Base-by-base conservation (phyloP, 768 basidiomycete genomes). In the Rhizopogon roseolus region DNA sequence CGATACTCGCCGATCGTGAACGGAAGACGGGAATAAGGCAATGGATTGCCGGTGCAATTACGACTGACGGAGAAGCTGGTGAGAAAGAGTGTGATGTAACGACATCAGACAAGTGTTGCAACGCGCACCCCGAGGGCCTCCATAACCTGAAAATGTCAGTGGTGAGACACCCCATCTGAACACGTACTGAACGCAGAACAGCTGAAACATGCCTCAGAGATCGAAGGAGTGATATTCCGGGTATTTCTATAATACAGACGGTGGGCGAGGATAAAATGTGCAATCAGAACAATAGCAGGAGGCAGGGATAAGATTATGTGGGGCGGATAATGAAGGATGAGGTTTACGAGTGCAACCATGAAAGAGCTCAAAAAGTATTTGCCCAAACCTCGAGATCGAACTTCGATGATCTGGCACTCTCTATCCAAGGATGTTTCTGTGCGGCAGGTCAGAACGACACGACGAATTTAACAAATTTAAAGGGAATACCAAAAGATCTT, bases 341-440 rank as follows among this genome's bases (percentile, higher is more conserved):
- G 19, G 22, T 48, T 50, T 42, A 55, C 42, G 41, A 57, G 32
- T 40, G 17, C 55, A 57, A 52, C 50, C 55, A 43, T 13, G 27
- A 49, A 57, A 46, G 54, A 53, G 58, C 58, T 75, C 69, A 90
- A 64, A 89, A 83, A 34, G 85, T 88, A 68, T 74, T 85, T 25
- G 90, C 88, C 87, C 90, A 93, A 46, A 79, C 82, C 67, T 88
- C 84, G 52, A 93, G 74, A 67, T 93, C 88, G 49, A 91, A 76
- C 25, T 74, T 76, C 32, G 83, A 81, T 17, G 70, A 67, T 61
- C 76, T 75, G 7, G 88, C 81, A 45, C 77, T 75, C 52, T 81
- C 80, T 68, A 93, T 82, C 91, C 91, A 93, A 19, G 76, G 66
- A 58, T 88, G 80, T 72, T 83, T 81, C 90, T 93, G 57, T 41